Evolutionary conservation across 495 filamentous ascomycete species (phyloP).

Genomic region (Penicillium goetzii): DNA sequence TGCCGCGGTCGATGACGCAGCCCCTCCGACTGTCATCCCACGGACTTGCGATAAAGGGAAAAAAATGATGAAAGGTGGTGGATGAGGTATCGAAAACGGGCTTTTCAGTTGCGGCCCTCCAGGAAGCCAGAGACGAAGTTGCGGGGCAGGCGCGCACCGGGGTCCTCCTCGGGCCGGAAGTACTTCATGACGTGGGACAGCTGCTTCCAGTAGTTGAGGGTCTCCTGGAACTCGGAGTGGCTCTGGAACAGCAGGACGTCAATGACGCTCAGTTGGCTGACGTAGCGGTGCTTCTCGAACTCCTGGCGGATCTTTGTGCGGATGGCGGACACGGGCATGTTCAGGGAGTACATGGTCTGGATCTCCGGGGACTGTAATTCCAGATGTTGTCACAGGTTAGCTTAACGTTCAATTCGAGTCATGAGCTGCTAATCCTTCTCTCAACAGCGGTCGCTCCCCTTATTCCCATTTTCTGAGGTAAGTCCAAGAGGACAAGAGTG

Average conservation of each 20-base stretch:
- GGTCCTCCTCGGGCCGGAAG: constrained; percentile 88
- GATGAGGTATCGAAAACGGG: constrained; percentile 21
- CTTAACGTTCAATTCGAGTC: neutral
- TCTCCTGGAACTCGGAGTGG: constrained; percentile 96
- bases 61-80: constrained; percentile 28
- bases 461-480: neutral
- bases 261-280: constrained; percentile 82
- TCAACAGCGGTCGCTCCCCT: neutral
- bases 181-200: constrained; percentile 95
- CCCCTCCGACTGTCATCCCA: constrained; percentile 26
- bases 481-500: neutral
- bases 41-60: constrained; percentile 33
- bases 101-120: constrained; percentile 62
- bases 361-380: constrained; percentile 83
- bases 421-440: neutral
- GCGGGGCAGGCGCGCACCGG: constrained; percentile 72
- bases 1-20: constrained; percentile 38
- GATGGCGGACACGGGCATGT: constrained; percentile 82
- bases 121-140: constrained; percentile 94
- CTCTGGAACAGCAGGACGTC: constrained; percentile 88
- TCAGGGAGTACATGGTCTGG: constrained; percentile 92
- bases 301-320: constrained; percentile 96
- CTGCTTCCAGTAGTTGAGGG: constrained; percentile 99
- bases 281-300: constrained; percentile 94
- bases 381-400: constrained; percentile 26